Percentiles rank a stretch among this genome's conserved stretches.
phyloP scores from a whole-genome alignment of 257 asterid genomes.

The Solanum pimpinellifolium region DNA sequence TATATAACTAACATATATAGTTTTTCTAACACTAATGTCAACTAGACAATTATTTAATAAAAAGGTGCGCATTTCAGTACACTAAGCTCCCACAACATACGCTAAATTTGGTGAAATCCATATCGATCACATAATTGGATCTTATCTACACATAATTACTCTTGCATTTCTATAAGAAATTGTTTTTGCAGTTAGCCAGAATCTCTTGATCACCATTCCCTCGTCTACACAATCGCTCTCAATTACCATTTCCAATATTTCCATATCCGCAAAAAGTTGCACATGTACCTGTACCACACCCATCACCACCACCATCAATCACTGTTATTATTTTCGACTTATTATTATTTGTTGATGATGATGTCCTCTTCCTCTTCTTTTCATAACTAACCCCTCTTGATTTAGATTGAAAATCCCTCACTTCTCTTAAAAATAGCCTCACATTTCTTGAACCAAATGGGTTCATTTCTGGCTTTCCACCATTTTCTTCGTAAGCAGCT shows the following conservation, averaged over 20 bases:
- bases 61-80: neutral
- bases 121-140: neutral
- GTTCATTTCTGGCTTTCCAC: slow-evolving; percentile 22
- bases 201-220: neutral
- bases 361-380: slow-evolving; percentile 22
- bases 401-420: slow-evolving; percentile 31
- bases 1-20: neutral
- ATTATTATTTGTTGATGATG: neutral
- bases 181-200: neutral
- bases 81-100: neutral
- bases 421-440: slow-evolving; percentile 26
- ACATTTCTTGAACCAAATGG: slow-evolving; percentile 28
- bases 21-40: neutral
- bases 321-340: neutral
- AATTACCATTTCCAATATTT: neutral
- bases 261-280: neutral
- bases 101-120: neutral
- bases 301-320: neutral
- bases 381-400: slow-evolving; percentile 32
- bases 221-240: neutral
- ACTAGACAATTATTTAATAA: neutral
- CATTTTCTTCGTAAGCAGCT: slow-evolving; percentile 32
- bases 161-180: neutral
- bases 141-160: neutral
- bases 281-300: neutral